Conservation (phyloP, 495 filamentous ascomycete genomes). For the Penicillium odoratum region DNA sequence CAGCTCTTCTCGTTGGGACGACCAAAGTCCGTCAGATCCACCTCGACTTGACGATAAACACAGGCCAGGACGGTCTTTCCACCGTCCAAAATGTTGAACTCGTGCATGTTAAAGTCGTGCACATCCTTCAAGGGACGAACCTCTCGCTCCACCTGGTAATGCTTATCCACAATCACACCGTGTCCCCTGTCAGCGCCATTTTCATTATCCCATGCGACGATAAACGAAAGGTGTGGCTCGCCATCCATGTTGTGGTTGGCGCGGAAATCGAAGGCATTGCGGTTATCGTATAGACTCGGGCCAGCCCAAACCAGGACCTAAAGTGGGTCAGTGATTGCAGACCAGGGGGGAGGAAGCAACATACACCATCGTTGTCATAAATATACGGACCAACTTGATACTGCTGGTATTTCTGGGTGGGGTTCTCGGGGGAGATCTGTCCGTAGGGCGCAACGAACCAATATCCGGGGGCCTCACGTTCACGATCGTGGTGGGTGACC, state of each 20-base stretch:
- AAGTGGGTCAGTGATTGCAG: constrained; percentile 2
- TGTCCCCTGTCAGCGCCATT: constrained; percentile 33
- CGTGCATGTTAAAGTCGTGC: constrained; percentile 49
- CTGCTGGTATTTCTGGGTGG: constrained; percentile 35
- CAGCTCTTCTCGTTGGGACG: constrained; percentile 39
- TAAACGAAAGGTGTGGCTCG: constrained; percentile 46
- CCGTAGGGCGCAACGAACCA: constrained; percentile 48
- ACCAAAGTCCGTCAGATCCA: constrained; percentile 47
- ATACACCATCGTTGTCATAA: constrained; percentile 42
- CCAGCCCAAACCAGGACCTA: constrained; percentile 45
- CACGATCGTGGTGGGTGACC: constrained; percentile 25
- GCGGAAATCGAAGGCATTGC: constrained; percentile 43
- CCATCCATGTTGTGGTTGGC: constrained; percentile 38
- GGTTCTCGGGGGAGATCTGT: constrained; percentile 25
- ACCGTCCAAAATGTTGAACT: constrained; percentile 47
- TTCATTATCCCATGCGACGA: constrained; percentile 40
- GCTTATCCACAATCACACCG: constrained; percentile 36
- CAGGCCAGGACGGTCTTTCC: constrained; percentile 46
- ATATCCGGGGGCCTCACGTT: constrained; percentile 34
- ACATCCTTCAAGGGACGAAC: constrained; percentile 42
- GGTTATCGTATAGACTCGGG: constrained; percentile 36
- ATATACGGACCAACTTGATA: constrained; percentile 48
- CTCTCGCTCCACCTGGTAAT: constrained; percentile 37
- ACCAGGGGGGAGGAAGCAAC: background rate
- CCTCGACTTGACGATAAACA: constrained; percentile 44